phyloP scores from a whole-genome alignment of 2,329 filamentous ascomycete species.

The Harringtonia aguacate region DNA sequence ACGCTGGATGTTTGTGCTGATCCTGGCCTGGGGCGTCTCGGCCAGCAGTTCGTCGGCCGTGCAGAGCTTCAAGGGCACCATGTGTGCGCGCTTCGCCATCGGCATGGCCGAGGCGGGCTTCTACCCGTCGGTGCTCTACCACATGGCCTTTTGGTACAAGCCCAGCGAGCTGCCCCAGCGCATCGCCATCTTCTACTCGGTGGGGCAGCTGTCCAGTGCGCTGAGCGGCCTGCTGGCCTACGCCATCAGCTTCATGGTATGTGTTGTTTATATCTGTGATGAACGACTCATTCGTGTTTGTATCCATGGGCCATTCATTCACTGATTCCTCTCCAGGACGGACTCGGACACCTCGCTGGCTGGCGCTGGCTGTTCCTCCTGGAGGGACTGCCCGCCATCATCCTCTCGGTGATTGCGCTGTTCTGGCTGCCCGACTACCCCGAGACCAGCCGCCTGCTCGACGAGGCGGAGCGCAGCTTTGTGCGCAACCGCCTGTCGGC shows the following conservation, averaged over 20 bases:
- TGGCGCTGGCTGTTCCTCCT: slow-evolving; percentile 61
- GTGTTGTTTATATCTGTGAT: slow-evolving; percentile 13
- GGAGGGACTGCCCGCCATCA: slow-evolving; percentile 54
- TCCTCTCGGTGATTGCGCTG: slow-evolving; percentile 43
- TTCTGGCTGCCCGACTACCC: slow-evolving; percentile 74
- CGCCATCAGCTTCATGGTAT: slow-evolving; percentile 24
- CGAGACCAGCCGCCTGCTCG: slow-evolving; percentile 65
- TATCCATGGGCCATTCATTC: slow-evolving; percentile 4
- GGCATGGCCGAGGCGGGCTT: slow-evolving; percentile 25
- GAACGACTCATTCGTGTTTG: too few relatives aligned
- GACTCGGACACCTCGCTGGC: slow-evolving; percentile 27
- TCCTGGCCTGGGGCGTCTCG: slow-evolving; percentile 24
- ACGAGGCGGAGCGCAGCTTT: slow-evolving; percentile 61
- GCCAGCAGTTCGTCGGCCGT: slow-evolving; percentile 23
- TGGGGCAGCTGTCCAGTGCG: slow-evolving; percentile 22
- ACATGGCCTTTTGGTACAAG: slow-evolving; percentile 28
- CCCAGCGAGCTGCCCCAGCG: slow-evolving; percentile 22
- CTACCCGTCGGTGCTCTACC: slow-evolving; percentile 24
- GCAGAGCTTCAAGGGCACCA: slow-evolving; percentile 23
- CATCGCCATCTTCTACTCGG: slow-evolving; percentile 25
- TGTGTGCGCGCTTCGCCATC: slow-evolving; percentile 25
- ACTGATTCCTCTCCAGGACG: not conserved
- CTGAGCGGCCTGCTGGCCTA: slow-evolving; percentile 25
- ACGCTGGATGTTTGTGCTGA: slow-evolving; percentile 23
- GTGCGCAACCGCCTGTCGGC: slow-evolving; percentile 53